Conservation (phyloP, 208 protist species). For the Acanthamoeba triangularis region DNA sequence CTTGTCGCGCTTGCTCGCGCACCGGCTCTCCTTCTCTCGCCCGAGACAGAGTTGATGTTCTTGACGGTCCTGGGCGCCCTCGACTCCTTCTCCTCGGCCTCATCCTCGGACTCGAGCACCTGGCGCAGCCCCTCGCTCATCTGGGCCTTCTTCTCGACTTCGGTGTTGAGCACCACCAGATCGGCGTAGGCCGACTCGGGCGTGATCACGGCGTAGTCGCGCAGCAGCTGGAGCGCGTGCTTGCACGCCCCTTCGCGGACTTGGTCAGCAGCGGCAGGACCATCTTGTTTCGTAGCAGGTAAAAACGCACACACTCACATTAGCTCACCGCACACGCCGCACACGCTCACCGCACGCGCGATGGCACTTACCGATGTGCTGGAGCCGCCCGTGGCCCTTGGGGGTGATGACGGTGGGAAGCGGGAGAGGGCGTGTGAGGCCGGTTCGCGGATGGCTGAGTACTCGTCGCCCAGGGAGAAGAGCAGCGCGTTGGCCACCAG, state of each 20-base stretch:
- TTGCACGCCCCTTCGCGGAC: background rate
- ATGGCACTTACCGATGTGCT: constrained; percentile 51
- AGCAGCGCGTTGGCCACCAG: constrained; percentile 49
- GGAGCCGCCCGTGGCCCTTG: background rate
- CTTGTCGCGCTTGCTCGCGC: background rate
- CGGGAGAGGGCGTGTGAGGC: constrained; percentile 54
- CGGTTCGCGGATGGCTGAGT: constrained; percentile 39
- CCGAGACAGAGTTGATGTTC: no score
- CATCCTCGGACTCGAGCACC: background rate
- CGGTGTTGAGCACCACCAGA: constrained; percentile 15
- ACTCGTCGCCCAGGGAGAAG: constrained; percentile 36
- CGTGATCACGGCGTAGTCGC: constrained; percentile 25
- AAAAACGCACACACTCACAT: no score
- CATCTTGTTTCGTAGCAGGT: background rate
- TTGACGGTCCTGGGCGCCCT: background rate
- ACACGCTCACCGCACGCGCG: no score
- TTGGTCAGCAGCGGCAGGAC: constrained; percentile 40
- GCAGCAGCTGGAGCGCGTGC: constrained; percentile 3
- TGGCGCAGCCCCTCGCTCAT: background rate
- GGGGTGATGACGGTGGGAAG: constrained; percentile 18
- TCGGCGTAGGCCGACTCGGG: background rate
- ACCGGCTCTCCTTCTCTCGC: background rate
- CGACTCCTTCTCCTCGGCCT: background rate
- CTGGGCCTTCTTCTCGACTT: background rate
- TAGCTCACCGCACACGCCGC: no score